Evolutionary conservation across 441 rosid genomes (phyloP).

Genomic region (Geranium incanum): DNA sequence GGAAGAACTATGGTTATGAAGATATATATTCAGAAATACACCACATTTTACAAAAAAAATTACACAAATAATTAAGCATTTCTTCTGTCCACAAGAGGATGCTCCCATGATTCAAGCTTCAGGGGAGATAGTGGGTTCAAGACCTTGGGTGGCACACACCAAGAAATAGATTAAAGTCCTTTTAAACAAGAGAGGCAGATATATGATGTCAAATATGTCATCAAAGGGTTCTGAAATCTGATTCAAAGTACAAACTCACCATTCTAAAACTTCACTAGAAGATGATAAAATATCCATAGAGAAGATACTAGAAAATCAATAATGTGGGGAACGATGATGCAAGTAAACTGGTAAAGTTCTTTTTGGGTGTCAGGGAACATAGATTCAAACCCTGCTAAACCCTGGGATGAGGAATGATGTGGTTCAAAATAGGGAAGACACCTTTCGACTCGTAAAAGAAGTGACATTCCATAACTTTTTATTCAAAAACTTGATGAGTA

Average conservation of each 20-base stretch:
- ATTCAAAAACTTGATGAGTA: background rate
- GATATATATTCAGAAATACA: background rate
- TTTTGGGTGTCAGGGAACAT: background rate
- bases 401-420: background rate
- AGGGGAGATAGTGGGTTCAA: no score
- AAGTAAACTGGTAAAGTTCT: background rate
- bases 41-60: no score
- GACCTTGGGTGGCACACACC: background rate
- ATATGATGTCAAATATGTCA: background rate
- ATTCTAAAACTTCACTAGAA: background rate
- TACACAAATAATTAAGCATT: no score
- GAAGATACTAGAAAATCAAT: background rate
- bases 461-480: background rate
- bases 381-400: background rate
- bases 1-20: background rate
- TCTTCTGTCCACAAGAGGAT: no score
- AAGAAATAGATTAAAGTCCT: background rate
- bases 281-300: background rate
- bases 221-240: background rate
- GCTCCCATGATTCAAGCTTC: no score
- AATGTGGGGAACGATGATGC: background rate
- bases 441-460: background rate
- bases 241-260: background rate
- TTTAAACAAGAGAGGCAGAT: background rate
- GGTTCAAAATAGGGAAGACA: background rate